Evolutionary conservation across 805 yeast species (phyloP), one percentile per base, ranked within the genome.

Genomic region (Suhomyces vadensis): DNA sequence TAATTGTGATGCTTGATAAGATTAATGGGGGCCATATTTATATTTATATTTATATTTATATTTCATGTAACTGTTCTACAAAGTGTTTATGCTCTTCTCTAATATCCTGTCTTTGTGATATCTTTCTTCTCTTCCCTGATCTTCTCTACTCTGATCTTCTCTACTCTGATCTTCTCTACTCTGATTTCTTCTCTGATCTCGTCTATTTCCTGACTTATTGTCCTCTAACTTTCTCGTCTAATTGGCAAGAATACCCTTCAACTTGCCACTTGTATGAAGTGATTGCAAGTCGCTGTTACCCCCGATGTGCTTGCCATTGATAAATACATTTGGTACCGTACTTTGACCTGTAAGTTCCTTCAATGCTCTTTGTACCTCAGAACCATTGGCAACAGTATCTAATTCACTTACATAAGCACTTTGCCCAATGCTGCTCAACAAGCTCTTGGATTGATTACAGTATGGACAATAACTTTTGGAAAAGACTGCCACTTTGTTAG

Each of bases 391-490:
- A 11, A 50, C 38, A 16, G 35, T 43, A 55, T 66, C 61, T 49
- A 67, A 57, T 46, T 67, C 71, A 36, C 61, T 38, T 31, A 64
- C 48, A 44, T 61, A 56, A 24, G 52, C 57, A 23, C 62, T 55
- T 44, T 54, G 45, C 20, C 47, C 43, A 17, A 56, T 45, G 2
- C 29, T 20, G n/a, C 39, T 37, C 20, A 62, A 44, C 17, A 56
- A 41, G 35, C 60, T 61, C 70, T 74, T 81, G 73, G 69, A 43
- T 67, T 65, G 46, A 49, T 42, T 20, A 69, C 73, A 57, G 53
- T 69, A 68, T 27, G 80, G 79, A 51, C 80, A 71, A 52, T 73
- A 72, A 39, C 65, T 31, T 52, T 67, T 67, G 40, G 70, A 65
- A 36, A 50, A 61, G 5, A 61, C 57, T 14, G 57, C 55, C 2